A percentile compares a stretch with the other conserved stretches of the same genome.
Conservation (phyloP, 2,329 filamentous ascomycete genomes). For the Endocalyx cinctus region DNA sequence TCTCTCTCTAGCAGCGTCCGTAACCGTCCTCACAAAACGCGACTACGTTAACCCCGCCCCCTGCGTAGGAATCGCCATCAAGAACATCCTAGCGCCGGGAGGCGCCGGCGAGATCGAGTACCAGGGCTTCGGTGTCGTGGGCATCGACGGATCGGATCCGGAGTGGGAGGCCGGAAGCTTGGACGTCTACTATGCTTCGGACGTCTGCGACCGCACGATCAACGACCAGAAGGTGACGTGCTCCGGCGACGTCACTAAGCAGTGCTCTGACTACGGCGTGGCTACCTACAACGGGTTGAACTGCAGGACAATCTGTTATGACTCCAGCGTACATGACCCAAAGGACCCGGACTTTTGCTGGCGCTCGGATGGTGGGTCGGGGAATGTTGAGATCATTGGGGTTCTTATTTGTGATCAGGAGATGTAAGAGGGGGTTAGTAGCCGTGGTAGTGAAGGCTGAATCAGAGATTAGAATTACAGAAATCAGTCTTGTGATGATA, state of each 20-base stretch:
- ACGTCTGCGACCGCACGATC: constrained; percentile 1
- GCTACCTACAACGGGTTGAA: background rate
- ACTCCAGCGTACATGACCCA: too few species aligned
- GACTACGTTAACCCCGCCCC: background rate
- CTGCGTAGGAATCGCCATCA: constrained; percentile 1
- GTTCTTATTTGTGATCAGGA: too few species aligned
- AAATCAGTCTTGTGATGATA: too few species aligned
- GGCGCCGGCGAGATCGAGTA: background rate
- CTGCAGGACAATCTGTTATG: constrained; percentile 3
- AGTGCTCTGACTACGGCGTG: background rate
- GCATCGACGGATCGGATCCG: constrained; percentile 1
- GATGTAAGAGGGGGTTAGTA: too few species aligned
- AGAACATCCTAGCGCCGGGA: background rate
- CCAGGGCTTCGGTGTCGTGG: constrained; percentile 1
- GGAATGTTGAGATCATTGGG: too few species aligned
- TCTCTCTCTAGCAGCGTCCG: too few species aligned
- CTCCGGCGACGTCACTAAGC: background rate
- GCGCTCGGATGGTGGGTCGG: too few species aligned
- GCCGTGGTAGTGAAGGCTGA: too few species aligned
- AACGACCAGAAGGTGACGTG: background rate
- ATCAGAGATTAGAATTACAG: too few species aligned
- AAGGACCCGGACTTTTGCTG: too few species aligned
- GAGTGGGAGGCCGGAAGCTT: background rate
- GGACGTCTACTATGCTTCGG: background rate
- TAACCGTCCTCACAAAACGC: background rate